These are phyloP conservation scores for Alternaria ventricosa DNA, from an alignment of 2,329 filamentous ascomycete species.

Conservation along the genomic window DNA sequence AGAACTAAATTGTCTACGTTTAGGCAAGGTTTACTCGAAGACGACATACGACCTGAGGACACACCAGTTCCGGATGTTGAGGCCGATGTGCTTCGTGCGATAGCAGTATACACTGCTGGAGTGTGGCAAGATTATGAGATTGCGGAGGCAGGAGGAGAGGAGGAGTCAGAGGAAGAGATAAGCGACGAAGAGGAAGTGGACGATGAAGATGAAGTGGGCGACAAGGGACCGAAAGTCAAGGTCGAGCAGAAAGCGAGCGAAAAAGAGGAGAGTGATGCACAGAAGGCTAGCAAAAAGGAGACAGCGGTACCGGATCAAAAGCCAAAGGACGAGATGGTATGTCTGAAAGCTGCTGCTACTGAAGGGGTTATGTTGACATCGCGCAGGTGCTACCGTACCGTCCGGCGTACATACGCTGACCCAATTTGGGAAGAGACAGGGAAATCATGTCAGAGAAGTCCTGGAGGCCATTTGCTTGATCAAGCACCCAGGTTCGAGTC, in stretches of 20 bases:
- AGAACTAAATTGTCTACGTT: neutral
- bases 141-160: neutral
- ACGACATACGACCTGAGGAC: neutral
- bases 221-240: neutral
- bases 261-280: neutral
- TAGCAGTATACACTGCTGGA: neutral
- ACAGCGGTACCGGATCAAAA: neutral
- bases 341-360: neutral
- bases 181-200: neutral
- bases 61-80: neutral
- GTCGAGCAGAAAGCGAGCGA: neutral
- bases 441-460: neutral
- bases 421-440: neutral
- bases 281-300: neutral
- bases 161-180: neutral
- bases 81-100: neutral
- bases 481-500: neutral
- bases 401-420: neutral
- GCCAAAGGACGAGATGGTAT: neutral
- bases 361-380: neutral
- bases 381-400: neutral
- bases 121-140: no score
- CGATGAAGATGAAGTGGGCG: neutral
- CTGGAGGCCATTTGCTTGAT: neutral
- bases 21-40: accelerated